Conservation (phyloP, 2,329 filamentous ascomycete species). For the Lachnellula hyalina region DNA sequence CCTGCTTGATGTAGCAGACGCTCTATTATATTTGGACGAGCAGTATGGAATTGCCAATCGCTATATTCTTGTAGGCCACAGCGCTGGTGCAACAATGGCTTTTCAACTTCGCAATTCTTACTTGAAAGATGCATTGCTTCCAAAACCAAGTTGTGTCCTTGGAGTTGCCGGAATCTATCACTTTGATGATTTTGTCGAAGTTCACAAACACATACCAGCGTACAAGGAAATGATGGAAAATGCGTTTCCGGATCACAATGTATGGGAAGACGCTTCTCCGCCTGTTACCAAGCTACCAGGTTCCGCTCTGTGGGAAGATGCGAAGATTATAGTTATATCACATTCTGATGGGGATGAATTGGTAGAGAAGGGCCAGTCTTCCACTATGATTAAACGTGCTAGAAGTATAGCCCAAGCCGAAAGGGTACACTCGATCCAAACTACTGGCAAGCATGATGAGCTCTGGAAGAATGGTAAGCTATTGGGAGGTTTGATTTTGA, state of each 20-base stretch:
- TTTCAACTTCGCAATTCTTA: constrained; percentile 43
- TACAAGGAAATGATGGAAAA: constrained; percentile 54
- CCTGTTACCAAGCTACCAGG: background rate
- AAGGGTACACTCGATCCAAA: constrained; percentile 35
- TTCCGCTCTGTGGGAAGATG: constrained; percentile 11
- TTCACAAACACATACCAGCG: constrained; percentile 40
- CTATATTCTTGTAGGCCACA: constrained; percentile 58
- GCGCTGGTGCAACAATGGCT: constrained; percentile 57
- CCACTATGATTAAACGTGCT: constrained; percentile 19
- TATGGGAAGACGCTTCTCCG: constrained; percentile 55
- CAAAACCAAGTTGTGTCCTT: constrained; percentile 48
- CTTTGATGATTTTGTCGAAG: constrained; percentile 47
- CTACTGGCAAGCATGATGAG: constrained; percentile 57
- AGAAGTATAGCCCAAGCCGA: constrained; percentile 10
- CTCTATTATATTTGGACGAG: constrained; percentile 44
- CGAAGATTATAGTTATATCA: constrained; percentile 15
- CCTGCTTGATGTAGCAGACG: constrained; percentile 49
- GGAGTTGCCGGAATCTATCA: constrained; percentile 64
- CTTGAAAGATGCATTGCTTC: constrained; percentile 25
- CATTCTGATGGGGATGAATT: constrained; percentile 41
- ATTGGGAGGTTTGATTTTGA: constrained; percentile 43
- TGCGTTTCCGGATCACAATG: constrained; percentile 48
- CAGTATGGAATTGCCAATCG: constrained; percentile 38
- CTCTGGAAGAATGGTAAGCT: constrained; percentile 57
- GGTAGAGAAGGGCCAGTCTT: constrained; percentile 20